Evolutionary conservation across 1,284 basidiomycete genomes (phyloP).

Genomic region (Cryptococcus floricola): DNA sequence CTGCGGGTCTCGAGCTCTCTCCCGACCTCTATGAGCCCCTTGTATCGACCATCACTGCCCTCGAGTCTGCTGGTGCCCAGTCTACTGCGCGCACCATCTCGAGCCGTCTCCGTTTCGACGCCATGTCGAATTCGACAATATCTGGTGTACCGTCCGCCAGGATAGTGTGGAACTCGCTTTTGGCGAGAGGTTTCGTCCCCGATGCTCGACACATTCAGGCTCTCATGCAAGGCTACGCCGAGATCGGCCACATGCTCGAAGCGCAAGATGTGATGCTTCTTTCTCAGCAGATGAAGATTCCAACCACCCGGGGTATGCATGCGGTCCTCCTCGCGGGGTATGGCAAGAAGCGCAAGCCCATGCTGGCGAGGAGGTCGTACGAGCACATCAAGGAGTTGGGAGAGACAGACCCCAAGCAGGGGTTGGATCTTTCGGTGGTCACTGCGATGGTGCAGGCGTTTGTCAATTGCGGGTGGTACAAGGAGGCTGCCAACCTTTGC

Average conservation of each 20-base stretch:
- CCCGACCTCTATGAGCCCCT: constrained; percentile 8
- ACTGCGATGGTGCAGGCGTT: constrained; percentile 16
- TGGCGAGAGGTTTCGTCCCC: constrained; percentile 36
- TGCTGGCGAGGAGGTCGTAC: constrained; percentile 1
- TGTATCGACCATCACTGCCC: constrained; percentile 11
- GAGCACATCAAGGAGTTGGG: constrained; percentile 5
- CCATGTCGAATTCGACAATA: constrained; percentile 14
- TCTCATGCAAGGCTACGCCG: constrained; percentile 36
- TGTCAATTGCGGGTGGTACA: constrained; percentile 1
- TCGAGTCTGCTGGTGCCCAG: constrained; percentile 6
- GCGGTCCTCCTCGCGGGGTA: constrained; percentile 21
- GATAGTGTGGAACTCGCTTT: constrained; percentile 31
- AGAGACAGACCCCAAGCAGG: neutral
- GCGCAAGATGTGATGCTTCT: constrained; percentile 29
- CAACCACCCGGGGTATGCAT: constrained; percentile 22
- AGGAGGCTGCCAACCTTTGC: constrained; percentile 8
- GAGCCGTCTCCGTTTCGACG: constrained; percentile 33
- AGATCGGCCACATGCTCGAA: constrained; percentile 30
- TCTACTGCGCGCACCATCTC: constrained; percentile 18
- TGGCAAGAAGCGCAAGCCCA: constrained; percentile 5
- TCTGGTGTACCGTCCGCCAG: constrained; percentile 19
- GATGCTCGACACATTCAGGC: constrained; percentile 28
- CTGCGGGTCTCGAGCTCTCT: constrained; percentile 10
- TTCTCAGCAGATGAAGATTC: constrained; percentile 19
- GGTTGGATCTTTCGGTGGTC: constrained; percentile 1